Evolutionary conservation across 495 filamentous ascomycete genomes (phyloP), one percentile per base, ranked within the genome.

Genomic region (Monascus purpureus): DNA sequence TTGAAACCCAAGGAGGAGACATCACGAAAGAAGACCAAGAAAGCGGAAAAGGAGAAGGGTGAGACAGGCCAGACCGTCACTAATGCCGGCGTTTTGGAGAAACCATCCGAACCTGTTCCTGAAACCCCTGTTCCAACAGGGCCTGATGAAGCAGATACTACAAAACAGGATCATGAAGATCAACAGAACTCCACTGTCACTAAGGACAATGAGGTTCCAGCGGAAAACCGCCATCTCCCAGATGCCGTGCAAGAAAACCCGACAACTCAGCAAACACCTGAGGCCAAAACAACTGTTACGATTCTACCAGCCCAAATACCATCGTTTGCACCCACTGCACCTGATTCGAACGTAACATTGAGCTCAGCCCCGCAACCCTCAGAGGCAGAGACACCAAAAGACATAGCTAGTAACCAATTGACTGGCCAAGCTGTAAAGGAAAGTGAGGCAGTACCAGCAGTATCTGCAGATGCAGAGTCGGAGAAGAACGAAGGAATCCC

Each of bases 1-100:
- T 39, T 45, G 5, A 65, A 63, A 40, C 38, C 46, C 8, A 61
- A 62, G 27, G 55, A 60, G 13, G 55, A 58, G 5, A 33, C 19
- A 23, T 20, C 40, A 27, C 42, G 40, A 13, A 53, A 44, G 41
- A 58, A 53, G 37, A 47, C 39, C 28, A 50, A 53, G 40, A 58
- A 55, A 35, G 32, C 39, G 31, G 54, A 60, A 13, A 63, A 57
- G 35, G 53, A 44, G 12, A 55, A 55, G 24, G 6, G 5, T 28
- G 26, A n/a, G n/a, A n/a, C n/a, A n/a, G n/a, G n/a, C n/a, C n/a
- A n/a, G n/a, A n/a, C 22, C 22, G 22, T 7, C 22, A 37, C 46
- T 9, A 46, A 42, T 22, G n/a, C 31, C 20, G 32, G 31, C 0
- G 44, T 40, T 32, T 42, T 58, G 40, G 36, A 39, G 33, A 50